phyloP scores from a whole-genome alignment of 139 green algal species.

The Raphidocelis subcapitata region DNA sequence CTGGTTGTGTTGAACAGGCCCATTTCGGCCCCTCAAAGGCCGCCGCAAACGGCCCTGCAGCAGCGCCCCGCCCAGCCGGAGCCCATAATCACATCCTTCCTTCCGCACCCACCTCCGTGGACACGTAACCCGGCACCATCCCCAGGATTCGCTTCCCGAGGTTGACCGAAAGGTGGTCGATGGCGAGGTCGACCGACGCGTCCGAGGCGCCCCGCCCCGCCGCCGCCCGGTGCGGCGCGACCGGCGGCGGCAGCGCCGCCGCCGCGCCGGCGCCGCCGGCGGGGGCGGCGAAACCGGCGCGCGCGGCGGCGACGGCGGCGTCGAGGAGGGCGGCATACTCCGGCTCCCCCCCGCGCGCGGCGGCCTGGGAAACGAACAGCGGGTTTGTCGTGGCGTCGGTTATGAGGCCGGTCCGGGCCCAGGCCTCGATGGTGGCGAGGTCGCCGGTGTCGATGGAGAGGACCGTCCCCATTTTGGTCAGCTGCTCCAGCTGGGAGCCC shows the following conservation, averaged over 20 bases:
- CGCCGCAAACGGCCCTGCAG: too few species aligned
- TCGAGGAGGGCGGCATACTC: conserved; percentile 31
- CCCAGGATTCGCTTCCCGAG: conserved; percentile 38
- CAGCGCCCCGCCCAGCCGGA: too few species aligned
- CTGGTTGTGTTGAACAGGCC: not conserved
- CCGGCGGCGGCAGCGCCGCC: not conserved
- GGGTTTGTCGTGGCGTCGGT: conserved; percentile 53
- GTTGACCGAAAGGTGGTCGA: conserved; percentile 48
- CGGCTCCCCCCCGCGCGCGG: conserved; percentile 28
- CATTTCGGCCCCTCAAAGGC: too few species aligned
- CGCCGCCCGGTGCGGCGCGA: conserved; percentile 5
- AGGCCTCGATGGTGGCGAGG: conserved; percentile 32
- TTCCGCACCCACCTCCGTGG: conserved; percentile 35
- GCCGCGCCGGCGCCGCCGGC: not conserved
- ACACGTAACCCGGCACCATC: conserved; percentile 49
- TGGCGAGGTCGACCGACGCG: conserved; percentile 39
- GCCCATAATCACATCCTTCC: not conserved
- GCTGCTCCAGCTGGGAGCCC: conserved; percentile 28
- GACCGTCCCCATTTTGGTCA: conserved; percentile 22
- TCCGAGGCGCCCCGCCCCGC: conserved; percentile 2
- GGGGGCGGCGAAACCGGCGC: conserved; percentile 9
- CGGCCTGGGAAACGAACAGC: conserved; percentile 49
- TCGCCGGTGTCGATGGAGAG: conserved; percentile 43
- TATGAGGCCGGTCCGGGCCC: conserved; percentile 30
- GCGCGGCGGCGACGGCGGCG: conserved; percentile 34